These are phyloP conservation scores for Lichtheimia hyalospora DNA, from an alignment of 371 early-diverging fungal species.

Conservation along the genomic window DNA sequence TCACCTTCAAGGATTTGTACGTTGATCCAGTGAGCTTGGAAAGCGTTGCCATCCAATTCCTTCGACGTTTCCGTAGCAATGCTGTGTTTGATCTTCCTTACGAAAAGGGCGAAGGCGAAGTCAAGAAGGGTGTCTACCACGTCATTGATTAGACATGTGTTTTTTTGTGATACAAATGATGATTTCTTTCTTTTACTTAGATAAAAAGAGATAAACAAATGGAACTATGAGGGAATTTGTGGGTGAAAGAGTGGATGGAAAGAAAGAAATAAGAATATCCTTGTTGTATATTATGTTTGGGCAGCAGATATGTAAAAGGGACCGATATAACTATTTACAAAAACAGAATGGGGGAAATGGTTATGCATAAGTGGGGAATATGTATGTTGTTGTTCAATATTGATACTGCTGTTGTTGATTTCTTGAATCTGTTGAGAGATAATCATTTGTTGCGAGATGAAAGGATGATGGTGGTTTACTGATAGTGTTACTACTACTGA, in stretches of 20 bases:
- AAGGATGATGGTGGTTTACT: background rate
- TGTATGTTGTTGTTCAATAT: too few relatives aligned
- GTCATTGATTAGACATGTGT: conserved; percentile 46
- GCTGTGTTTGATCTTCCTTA: conserved; percentile 65
- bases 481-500: background rate
- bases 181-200: conserved; percentile 7
- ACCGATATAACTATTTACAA: too few relatives aligned
- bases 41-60: conserved; percentile 76
- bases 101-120: conserved; percentile 57
- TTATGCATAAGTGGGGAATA: too few relatives aligned
- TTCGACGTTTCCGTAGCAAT: conserved; percentile 79
- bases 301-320: too few relatives aligned
- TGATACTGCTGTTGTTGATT: too few relatives aligned
- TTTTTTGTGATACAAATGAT: conserved; percentile 3
- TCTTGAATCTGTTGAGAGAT: too few relatives aligned
- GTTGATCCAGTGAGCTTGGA: conserved; percentile 82
- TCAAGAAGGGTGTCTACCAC: conserved; percentile 65
- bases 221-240: background rate
- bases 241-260: too few relatives aligned
- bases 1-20: conserved; percentile 84
- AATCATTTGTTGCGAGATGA: background rate
- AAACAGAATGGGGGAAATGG: too few relatives aligned
- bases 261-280: too few relatives aligned
- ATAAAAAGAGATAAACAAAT: background rate
- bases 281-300: too few relatives aligned